Base-by-base conservation (phyloP, 805 yeast genomes). In the Nakazawaea holstii region DNA sequence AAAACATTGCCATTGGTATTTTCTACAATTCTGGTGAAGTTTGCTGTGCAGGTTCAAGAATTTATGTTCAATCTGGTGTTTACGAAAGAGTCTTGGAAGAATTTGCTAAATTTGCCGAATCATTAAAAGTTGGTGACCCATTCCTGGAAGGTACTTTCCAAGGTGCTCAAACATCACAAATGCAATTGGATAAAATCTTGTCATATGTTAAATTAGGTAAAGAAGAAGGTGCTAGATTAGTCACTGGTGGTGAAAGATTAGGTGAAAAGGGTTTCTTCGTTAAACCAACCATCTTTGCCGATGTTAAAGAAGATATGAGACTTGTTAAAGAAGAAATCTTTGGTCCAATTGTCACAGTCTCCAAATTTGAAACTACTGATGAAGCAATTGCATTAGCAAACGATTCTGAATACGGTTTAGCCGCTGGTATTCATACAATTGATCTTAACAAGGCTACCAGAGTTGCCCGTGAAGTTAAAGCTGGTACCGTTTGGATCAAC, bases 21-120 rank as follows among this genome's bases (percentile, higher is more conserved):
- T 88, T 84, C 76, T 88, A 79, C 78, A 91, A 91, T 76, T 83
- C 91, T 61, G 98, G 98, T 70, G 96, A 92, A 73, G 91, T 88
- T 49, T 91, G 98, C 72, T 85, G 90, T 62, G 97, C 97, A 33
- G 95, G 96, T 55, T 89, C 97, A 48, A 82, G 98, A 69, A 72
- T 90, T 55, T 87, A 88, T 64, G 84, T 91, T 51, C 96, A 91
- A 69, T 95, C 86, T 54, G 77, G 79, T 33, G 74, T 89, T 57
- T 87, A 91, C 68, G 96, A 91, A 54, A 74, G 83, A 65, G 79
- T 89, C 53, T 64, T 89, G 49, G 74, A 69, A 32, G 82, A 74
- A 54, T 79, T 87, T 62, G 73, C 72, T 57, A 61, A 62, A 37
- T 76, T 76, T 48, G 76, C 82, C 42, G 77, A 78, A 50, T 62